A percentile compares a stretch with the other conserved stretches of the same genome.
Conservation (phyloP, 2,329 filamentous ascomycete genomes). For the Sporothrix inflata region DNA sequence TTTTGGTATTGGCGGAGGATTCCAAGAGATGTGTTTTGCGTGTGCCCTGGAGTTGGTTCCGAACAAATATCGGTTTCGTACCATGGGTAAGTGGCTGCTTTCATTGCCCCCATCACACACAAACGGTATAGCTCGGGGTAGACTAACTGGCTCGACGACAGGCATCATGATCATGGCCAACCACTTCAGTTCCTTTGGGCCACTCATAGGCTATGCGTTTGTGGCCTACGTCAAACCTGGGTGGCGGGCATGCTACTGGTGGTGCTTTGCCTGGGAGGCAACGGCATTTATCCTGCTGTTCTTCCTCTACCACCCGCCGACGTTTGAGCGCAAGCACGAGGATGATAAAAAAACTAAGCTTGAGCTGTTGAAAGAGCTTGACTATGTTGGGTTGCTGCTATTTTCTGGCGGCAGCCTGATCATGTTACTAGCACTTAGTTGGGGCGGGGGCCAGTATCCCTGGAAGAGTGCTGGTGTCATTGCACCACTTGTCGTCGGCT, state of each 20-base stretch:
- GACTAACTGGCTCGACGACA: too few species aligned
- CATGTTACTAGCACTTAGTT: constrained; percentile 40
- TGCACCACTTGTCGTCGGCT: constrained; percentile 40
- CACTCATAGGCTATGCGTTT: constrained; percentile 41
- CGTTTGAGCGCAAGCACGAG: constrained; percentile 42
- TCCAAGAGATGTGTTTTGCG: constrained; percentile 43
- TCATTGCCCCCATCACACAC: too few species aligned
- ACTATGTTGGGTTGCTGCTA: constrained; percentile 38
- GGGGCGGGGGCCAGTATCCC: constrained; percentile 38
- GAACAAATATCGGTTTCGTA: constrained; percentile 24
- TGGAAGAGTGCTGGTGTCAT: constrained; percentile 39
- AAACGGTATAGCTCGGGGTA: too few species aligned
- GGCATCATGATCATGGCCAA: constrained; percentile 11
- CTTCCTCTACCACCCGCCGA: constrained; percentile 43
- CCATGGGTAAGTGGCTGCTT: constrained; percentile 5
- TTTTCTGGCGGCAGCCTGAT: constrained; percentile 38
- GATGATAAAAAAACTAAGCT: constrained; percentile 36
- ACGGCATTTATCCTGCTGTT: constrained; percentile 35
- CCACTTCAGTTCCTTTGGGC: constrained; percentile 18
- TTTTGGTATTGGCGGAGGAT: constrained; percentile 26
- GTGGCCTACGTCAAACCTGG: constrained; percentile 37
- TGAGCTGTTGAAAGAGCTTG: constrained; percentile 44
- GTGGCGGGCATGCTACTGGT: constrained; percentile 36
- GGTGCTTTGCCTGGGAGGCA: constrained; percentile 35
- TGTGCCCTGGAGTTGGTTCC: constrained; percentile 28